A percentile compares a stretch with the other conserved stretches of the same genome.
Conservation (phyloP, 2,329 filamentous ascomycete genomes). For the Talaromyces sp. region DNA sequence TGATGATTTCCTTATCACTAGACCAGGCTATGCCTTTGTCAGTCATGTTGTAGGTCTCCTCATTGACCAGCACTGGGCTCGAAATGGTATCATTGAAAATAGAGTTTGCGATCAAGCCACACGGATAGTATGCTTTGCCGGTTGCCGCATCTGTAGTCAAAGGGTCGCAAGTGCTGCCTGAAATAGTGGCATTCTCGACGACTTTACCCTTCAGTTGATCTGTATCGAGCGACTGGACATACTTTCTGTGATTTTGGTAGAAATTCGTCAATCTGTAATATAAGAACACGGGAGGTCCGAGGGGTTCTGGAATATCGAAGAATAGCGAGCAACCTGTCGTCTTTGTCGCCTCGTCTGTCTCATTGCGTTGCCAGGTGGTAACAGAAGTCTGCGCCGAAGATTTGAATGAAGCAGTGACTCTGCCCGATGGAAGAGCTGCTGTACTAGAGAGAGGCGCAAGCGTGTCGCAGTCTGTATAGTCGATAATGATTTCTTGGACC, state of each 20-base stretch:
- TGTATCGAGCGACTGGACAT: slow-evolving; percentile 83
- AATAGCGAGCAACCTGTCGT: slow-evolving; percentile 65
- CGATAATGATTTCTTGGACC: slow-evolving; percentile 87
- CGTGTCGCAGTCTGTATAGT: slow-evolving; percentile 75
- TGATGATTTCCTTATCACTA: slow-evolving; percentile 78
- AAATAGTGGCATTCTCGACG: slow-evolving; percentile 59
- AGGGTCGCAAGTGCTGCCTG: slow-evolving; percentile 70
- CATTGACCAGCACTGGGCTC: slow-evolving; percentile 59
- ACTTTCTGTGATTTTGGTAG: slow-evolving; percentile 97
- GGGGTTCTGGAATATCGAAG: slow-evolving; percentile 74
- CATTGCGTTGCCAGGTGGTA: slow-evolving; percentile 32
- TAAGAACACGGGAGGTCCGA: slow-evolving; percentile 79
- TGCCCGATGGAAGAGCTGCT: slow-evolving; percentile 28
- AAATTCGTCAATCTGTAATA: slow-evolving; percentile 98
- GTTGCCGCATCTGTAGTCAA: slow-evolving; percentile 54
- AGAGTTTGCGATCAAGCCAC: slow-evolving; percentile 93
- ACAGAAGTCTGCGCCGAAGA: slow-evolving; percentile 41
- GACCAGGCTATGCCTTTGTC: slow-evolving; percentile 79
- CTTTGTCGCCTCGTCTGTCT: slow-evolving; percentile 12
- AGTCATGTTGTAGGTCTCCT: slow-evolving; percentile 69
- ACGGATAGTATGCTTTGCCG: slow-evolving; percentile 82
- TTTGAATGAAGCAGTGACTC: slow-evolving; percentile 71
- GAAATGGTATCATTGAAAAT: slow-evolving; percentile 91
- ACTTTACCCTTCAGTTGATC: slow-evolving; percentile 75
- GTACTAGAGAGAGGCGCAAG: slow-evolving; percentile 53